These are phyloP conservation scores for Diaporthe australafricana DNA, from an alignment of 2,329 filamentous ascomycete genomes.

Conservation along the genomic window DNA sequence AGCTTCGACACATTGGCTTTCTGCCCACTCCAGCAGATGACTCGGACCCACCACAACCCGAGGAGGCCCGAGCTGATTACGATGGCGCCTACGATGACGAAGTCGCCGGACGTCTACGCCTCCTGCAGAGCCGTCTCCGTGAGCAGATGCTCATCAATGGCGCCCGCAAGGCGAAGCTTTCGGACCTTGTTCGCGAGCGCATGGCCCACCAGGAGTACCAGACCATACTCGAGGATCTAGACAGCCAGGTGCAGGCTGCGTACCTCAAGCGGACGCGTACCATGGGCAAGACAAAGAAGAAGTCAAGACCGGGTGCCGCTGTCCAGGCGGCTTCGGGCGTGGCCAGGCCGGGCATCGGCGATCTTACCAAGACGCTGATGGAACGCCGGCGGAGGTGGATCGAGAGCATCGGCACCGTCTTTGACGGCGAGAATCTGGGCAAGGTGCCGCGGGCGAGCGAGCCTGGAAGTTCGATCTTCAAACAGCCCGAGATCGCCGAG, in stretches of 20 bases:
- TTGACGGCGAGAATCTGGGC: constrained; percentile 82
- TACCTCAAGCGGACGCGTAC: constrained; percentile 96
- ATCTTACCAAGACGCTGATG: constrained; percentile 92
- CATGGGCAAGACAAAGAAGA: constrained; percentile 93
- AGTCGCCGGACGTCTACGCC: constrained; percentile 87
- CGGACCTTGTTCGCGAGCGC: constrained; percentile 88
- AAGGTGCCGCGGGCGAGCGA: constrained; percentile 77
- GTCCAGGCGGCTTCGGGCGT: constrained; percentile 71
- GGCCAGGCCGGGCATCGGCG: constrained; percentile 85
- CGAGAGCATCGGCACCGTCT: constrained; percentile 89
- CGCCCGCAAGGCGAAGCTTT: constrained; percentile 86
- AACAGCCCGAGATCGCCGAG: constrained; percentile 76
- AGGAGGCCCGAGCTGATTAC: constrained; percentile 71
- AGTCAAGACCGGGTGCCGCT: constrained; percentile 80
- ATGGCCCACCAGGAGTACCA: constrained; percentile 98
- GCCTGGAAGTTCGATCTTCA: constrained; percentile 78
- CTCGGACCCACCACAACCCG: constrained; percentile 35
- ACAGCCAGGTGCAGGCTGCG: constrained; percentile 92
- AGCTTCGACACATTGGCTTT: constrained; percentile 91
- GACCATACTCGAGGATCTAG: constrained; percentile 96
- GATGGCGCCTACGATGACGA: constrained; percentile 94
- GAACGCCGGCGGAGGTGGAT: constrained; percentile 91
- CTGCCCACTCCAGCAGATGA: constrained; percentile 62
- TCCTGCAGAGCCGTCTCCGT: constrained; percentile 84
- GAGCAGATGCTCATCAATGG: constrained; percentile 90